A percentile compares a stretch with the other conserved stretches of the same genome.
Conservation (phyloP, 2,329 filamentous ascomycete genomes). For the Hyphodiscus sp. region DNA sequence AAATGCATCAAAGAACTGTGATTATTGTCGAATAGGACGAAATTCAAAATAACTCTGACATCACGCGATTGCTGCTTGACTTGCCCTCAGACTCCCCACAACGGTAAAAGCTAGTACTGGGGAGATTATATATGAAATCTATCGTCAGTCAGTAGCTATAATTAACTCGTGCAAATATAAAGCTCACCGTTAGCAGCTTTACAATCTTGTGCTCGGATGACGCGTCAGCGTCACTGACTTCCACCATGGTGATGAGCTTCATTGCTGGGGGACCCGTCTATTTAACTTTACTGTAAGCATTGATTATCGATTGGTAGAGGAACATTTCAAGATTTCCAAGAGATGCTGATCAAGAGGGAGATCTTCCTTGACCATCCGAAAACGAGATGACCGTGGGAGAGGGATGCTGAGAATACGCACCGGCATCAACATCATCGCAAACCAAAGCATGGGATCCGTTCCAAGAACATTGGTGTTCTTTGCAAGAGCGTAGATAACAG, state of each 20-base stretch:
- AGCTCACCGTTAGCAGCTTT: conserved; percentile 37
- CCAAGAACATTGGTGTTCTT: conserved; percentile 44
- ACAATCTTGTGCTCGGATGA: conserved; percentile 38
- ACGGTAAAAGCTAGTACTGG: conserved; percentile 34
- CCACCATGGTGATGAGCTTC: conserved; percentile 40
- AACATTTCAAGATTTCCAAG: too few relatives aligned
- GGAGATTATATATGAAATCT: conserved; percentile 34
- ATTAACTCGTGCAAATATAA: background rate
- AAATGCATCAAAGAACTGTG: background rate
- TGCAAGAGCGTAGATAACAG: conserved; percentile 47
- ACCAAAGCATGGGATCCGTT: conserved; percentile 59
- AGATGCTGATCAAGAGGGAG: too few relatives aligned
- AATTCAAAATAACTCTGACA: background rate
- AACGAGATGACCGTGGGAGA: too few relatives aligned
- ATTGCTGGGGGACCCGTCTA: conserved; percentile 39
- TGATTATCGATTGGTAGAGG: too few relatives aligned
- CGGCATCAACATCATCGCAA: conserved; percentile 45
- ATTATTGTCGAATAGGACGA: background rate
- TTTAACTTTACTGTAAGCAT: too few relatives aligned
- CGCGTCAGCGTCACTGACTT: conserved; percentile 36
- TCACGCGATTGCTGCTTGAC: conserved; percentile 23
- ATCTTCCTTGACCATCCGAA: too few relatives aligned
- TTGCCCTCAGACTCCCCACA: conserved; percentile 31
- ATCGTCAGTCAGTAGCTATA: background rate
- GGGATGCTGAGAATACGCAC: too few relatives aligned